These are phyloP conservation scores for Aspergillus fructus DNA, from an alignment of 2,329 filamentous ascomycete genomes.

Conservation along the genomic window DNA sequence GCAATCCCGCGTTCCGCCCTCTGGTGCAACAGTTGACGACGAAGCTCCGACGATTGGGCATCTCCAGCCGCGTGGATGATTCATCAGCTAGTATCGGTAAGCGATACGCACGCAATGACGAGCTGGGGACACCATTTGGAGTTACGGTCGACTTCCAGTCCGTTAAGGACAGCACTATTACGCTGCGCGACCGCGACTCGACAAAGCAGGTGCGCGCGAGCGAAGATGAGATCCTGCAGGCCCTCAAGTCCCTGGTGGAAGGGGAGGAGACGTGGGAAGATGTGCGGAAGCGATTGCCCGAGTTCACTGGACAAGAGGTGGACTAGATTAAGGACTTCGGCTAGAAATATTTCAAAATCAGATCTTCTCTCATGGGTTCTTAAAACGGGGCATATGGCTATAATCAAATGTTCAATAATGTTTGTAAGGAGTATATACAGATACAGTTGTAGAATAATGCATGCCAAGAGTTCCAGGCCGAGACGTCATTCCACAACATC, in stretches of 20 bases:
- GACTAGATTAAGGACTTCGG: slow-evolving; percentile 36
- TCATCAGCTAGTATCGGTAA: slow-evolving; percentile 91
- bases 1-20: slow-evolving; percentile 77
- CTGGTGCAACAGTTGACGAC: slow-evolving; percentile 70
- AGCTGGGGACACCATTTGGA: slow-evolving; percentile 89
- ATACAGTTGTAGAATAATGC: not conserved
- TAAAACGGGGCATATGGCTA: not conserved
- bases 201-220: slow-evolving; percentile 86
- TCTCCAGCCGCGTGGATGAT: slow-evolving; percentile 86
- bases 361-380: not conserved
- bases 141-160: slow-evolving; percentile 97
- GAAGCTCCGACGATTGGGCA: slow-evolving; percentile 70
- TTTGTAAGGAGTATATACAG: no score
- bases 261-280: slow-evolving; percentile 68
- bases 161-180: slow-evolving; percentile 80
- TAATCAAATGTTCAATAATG: not conserved
- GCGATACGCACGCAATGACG: slow-evolving; percentile 91
- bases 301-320: slow-evolving; percentile 73
- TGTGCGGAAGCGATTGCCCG: slow-evolving; percentile 73
- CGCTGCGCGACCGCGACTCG: slow-evolving; percentile 84
- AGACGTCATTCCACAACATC: slow-evolving; percentile 16
- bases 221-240: slow-evolving; percentile 74
- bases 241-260: slow-evolving; percentile 64
- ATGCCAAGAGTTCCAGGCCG: slow-evolving; percentile 32
- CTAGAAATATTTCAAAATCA: not conserved